Evolutionary conservation across 495 filamentous ascomycete genomes (phyloP).

Genomic region (Tuber calosporum): DNA sequence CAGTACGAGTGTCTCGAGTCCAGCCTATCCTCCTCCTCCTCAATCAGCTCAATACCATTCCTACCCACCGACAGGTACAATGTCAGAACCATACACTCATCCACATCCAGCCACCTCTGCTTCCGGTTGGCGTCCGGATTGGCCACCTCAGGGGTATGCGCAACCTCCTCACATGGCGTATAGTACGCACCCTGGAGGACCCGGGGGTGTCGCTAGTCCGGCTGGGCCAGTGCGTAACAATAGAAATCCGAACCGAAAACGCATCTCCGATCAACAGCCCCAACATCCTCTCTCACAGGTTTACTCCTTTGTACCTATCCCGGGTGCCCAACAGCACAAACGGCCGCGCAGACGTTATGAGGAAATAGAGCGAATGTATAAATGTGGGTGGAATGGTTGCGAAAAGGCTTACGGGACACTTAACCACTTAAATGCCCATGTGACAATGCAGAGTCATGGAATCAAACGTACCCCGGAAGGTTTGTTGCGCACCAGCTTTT

Average conservation of each 20-base stretch:
- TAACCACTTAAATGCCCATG: slow-evolving; percentile 93
- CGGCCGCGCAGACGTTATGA: slow-evolving; percentile 89
- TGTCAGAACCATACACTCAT: slow-evolving; percentile 38
- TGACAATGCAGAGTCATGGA: slow-evolving; percentile 96
- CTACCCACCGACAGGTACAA: slow-evolving; percentile 58
- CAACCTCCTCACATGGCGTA: slow-evolving; percentile 26
- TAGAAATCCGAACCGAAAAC: slow-evolving; percentile 30
- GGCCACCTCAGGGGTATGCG: slow-evolving; percentile 23
- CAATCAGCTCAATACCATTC: slow-evolving; percentile 60
- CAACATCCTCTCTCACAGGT: slow-evolving; percentile 61
- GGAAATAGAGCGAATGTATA: slow-evolving; percentile 99
- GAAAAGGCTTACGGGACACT: slow-evolving; percentile 96
- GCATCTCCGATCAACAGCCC: slow-evolving; percentile 38
- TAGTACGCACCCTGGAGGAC: slow-evolving; percentile 36
- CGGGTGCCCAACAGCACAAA: slow-evolving; percentile 95
- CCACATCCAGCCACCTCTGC: slow-evolving; percentile 20
- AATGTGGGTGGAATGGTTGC: slow-evolving; percentile 96
- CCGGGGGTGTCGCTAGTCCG: background rate
- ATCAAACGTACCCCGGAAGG: slow-evolving; percentile 92
- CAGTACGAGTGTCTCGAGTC: slow-evolving; percentile 85
- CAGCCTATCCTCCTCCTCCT: slow-evolving; percentile 74
- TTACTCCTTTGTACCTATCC: slow-evolving; percentile 97
- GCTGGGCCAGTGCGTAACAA: slow-evolving; percentile 1
- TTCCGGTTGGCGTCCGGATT: slow-evolving; percentile 36
- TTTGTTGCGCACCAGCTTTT: slow-evolving; percentile 44